These are phyloP conservation scores for Keithomyces neogunnii DNA, from an alignment of 2,329 filamentous ascomycete genomes.

Conservation along the genomic window DNA sequence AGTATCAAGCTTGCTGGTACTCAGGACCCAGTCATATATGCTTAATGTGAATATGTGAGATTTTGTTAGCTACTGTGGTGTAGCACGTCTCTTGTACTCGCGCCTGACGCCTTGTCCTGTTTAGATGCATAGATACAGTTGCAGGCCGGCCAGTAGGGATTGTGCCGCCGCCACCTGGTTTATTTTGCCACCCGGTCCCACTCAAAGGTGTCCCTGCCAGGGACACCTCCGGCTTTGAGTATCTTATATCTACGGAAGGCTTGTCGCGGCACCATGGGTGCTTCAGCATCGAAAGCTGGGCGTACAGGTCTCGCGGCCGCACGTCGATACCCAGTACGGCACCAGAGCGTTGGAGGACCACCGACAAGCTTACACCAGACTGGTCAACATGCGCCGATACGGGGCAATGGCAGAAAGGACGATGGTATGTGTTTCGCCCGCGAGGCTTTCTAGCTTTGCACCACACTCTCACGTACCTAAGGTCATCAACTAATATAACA, in stretches of 20 bases:
- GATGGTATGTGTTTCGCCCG: background rate
- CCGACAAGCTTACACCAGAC: background rate
- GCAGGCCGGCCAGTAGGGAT: too few species aligned
- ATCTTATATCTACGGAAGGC: background rate
- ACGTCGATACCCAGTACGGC: slow-evolving; percentile 10
- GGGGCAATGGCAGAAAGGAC: background rate
- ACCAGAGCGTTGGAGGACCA: slow-evolving; percentile 1
- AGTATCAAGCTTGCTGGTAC: too few species aligned
- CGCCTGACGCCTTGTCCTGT: too few species aligned
- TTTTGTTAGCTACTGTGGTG: too few species aligned
- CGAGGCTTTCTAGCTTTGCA: background rate
- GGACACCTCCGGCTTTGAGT: background rate
- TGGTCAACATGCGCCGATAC: background rate
- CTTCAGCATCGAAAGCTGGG: slow-evolving; percentile 37
- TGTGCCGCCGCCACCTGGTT: too few species aligned
- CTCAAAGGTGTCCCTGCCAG: too few species aligned
- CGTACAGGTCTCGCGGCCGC: slow-evolving; percentile 10
- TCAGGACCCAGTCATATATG: too few species aligned
- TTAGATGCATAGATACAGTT: too few species aligned
- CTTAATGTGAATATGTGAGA: too few species aligned
- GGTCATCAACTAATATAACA: slow-evolving; percentile 2
- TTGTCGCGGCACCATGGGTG: slow-evolving; percentile 26
- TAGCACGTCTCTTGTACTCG: too few species aligned
- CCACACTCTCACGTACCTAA: background rate
- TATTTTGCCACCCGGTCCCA: too few species aligned